Evolutionary conservation across 2,329 filamentous ascomycete species (phyloP).

Genomic region (Leptographium galeiforme): DNA sequence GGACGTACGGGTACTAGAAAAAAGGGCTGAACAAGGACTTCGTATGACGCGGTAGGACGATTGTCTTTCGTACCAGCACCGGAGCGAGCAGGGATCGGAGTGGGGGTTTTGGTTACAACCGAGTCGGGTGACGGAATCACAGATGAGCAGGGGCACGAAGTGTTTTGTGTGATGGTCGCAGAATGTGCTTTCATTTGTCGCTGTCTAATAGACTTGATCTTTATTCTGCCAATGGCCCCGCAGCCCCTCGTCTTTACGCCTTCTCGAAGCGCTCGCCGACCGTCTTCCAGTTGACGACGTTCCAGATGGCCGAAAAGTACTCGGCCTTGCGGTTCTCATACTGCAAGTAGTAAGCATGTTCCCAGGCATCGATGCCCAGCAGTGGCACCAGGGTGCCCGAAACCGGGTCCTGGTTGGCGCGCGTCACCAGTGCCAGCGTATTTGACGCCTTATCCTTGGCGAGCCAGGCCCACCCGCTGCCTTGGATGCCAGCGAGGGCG

Average conservation of each 20-base stretch:
- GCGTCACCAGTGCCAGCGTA: conserved; percentile 49
- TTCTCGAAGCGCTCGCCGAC: conserved; percentile 58
- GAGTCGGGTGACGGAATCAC: no score
- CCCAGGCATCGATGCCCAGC: conserved; percentile 87
- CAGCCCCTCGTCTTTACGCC: conserved; percentile 4
- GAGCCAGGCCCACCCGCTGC: conserved; percentile 85
- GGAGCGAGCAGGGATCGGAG: background rate
- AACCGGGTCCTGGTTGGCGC: conserved; percentile 83
- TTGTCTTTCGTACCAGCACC: background rate
- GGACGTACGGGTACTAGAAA: conserved; percentile 2
- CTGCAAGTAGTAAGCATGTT: conserved; percentile 91
- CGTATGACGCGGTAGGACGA: background rate
- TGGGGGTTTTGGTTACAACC: background rate
- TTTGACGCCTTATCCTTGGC: conserved; percentile 55
- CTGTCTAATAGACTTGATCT: no score
- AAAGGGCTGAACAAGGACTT: background rate
- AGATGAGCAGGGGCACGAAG: no score
- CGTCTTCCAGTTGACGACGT: conserved; percentile 90
- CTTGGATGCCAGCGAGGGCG: conserved; percentile 63
- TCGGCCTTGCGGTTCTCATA: conserved; percentile 96
- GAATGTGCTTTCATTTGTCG: no score
- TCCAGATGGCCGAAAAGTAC: conserved; percentile 89
- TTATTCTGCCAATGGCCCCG: no score
- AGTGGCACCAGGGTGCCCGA: conserved; percentile 71
- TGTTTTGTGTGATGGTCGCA: no score